These are phyloP conservation scores for Ceratocystis alfenasii DNA, from an alignment of 2,329 filamentous ascomycete genomes.

Conservation along the genomic window DNA sequence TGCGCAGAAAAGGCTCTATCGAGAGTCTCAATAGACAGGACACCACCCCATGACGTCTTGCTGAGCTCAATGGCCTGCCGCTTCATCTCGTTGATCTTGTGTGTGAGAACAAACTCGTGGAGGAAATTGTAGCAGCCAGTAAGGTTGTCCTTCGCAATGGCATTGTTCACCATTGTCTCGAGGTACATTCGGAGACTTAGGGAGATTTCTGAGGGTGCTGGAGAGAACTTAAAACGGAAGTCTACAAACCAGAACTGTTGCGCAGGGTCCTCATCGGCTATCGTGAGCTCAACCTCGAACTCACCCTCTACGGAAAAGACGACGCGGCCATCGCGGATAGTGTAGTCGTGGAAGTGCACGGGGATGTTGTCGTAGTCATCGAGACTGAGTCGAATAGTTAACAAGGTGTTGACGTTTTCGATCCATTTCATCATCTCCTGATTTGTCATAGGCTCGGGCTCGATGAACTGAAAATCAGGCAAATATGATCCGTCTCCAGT, in stretches of 20 bases:
- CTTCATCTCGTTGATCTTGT: conserved; percentile 74
- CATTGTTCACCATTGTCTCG: conserved; percentile 59
- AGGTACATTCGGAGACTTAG: conserved; percentile 53
- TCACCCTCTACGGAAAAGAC: conserved; percentile 75
- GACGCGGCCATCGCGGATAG: conserved; percentile 71
- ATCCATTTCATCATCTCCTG: conserved; percentile 63
- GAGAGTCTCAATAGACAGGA: conserved; percentile 63
- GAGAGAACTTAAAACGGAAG: conserved; percentile 70
- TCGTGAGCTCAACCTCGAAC: conserved; percentile 86
- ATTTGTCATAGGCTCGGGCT: conserved; percentile 56
- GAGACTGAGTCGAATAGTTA: conserved; percentile 72
- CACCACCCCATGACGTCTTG: conserved; percentile 63
- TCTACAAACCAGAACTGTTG: conserved; percentile 93
- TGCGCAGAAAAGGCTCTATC: conserved; percentile 76
- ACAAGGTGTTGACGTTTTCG: conserved; percentile 68
- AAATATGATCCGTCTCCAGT: conserved; percentile 67
- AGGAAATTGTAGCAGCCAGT: conserved; percentile 72
- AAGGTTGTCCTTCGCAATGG: conserved; percentile 58
- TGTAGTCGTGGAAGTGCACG: conserved; percentile 62
- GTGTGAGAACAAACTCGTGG: conserved; percentile 76
- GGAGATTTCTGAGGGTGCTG: conserved; percentile 49
- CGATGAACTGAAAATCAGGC: conserved; percentile 70
- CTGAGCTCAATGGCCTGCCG: conserved; percentile 63
- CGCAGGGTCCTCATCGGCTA: conserved; percentile 70
- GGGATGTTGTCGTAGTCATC: conserved; percentile 70